Evolutionary conservation across 2,329 filamentous ascomycete genomes (phyloP), one percentile per base, ranked within the genome.

Genomic region (Zasmidium angulare): DNA sequence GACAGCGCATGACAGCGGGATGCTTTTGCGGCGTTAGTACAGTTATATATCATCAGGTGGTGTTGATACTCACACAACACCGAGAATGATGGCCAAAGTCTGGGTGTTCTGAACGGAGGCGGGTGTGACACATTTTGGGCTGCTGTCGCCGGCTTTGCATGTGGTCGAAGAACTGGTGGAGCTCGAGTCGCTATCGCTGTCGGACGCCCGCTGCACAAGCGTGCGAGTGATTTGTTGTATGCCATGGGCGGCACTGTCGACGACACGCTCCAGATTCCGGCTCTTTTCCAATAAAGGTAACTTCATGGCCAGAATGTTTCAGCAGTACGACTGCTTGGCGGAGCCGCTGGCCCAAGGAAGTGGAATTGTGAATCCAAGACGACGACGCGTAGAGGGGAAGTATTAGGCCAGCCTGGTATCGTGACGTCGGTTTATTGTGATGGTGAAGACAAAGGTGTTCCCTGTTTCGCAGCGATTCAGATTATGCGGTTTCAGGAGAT

Each of bases 1-100:
- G 1, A 89, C 73, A 20, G 89, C 88, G 61, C 84, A 78, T 26
- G 86, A 79, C 50, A 96, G 71, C 0, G 95, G 93, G 55, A 98
- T 86, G 46, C 93, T 97, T 68, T n/a, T n/a, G n/a, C n/a, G n/a
- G n/a, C n/a, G n/a, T n/a, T 14, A 56, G 19, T 36, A 6, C 43
- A 26, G 62, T 71, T 56, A 26, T 22, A 19, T 11, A 11, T 10
- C 17, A 1, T 11, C 24, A 31, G 20, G 43, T 9, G 23, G 22
- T 14, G 6, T 26, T 17, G 20, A 50, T 26, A 72, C 72, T 70
- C 64, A 74, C 72, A 69, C 71, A 46, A 69, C 71, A 50, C 70
- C 70, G 3, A 75, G 65, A 23, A 69, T 70, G 51, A 75, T 75
- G 46, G 70, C 67, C 21, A 74, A 53, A 23, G 66, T 74, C 50